These are phyloP conservation scores for Metschnikowia picachoensis DNA, from an alignment of 805 yeast species.

Conservation along the genomic window DNA sequence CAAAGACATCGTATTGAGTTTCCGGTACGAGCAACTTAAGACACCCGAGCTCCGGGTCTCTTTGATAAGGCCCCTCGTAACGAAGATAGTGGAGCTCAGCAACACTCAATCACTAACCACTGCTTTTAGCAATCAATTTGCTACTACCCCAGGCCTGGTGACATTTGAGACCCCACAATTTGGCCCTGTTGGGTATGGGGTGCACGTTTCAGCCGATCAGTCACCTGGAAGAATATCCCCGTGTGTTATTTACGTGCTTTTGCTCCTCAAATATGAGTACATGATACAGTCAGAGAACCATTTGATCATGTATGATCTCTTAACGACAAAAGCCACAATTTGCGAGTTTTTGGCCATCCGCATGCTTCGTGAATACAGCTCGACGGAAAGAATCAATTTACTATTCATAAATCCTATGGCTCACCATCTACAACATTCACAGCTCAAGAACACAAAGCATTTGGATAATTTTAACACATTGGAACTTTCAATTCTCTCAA, in stretches of 20 bases:
- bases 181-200: constrained; percentile 18
- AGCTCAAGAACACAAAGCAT: constrained; percentile 18
- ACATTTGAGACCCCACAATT: constrained; percentile 17
- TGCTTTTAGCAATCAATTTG: constrained; percentile 25
- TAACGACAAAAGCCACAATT: constrained; percentile 44
- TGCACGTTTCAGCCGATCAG: constrained; percentile 2
- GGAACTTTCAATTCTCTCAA: constrained; percentile 50
- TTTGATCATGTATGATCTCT: constrained; percentile 33
- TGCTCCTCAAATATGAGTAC: constrained; percentile 36
- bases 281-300: constrained; percentile 38
- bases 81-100: constrained; percentile 36
- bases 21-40: constrained; percentile 49
- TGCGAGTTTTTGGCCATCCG: constrained; percentile 53
- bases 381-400: constrained; percentile 41
- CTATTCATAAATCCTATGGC: constrained; percentile 46
- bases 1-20: constrained; percentile 39
- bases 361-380: constrained; percentile 44
- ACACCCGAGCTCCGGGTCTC: constrained; percentile 48
- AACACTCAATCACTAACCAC: constrained; percentile 30
- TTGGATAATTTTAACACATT: constrained; percentile 39
- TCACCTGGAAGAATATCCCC: constrained; percentile 21
- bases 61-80: constrained; percentile 45
- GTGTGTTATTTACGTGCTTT: constrained; percentile 29
- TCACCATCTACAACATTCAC: constrained; percentile 14
- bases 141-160: constrained; percentile 5